phyloP scores from a whole-genome alignment of 192 early-diverging fungal genomes.

The Backusella sp. region DNA sequence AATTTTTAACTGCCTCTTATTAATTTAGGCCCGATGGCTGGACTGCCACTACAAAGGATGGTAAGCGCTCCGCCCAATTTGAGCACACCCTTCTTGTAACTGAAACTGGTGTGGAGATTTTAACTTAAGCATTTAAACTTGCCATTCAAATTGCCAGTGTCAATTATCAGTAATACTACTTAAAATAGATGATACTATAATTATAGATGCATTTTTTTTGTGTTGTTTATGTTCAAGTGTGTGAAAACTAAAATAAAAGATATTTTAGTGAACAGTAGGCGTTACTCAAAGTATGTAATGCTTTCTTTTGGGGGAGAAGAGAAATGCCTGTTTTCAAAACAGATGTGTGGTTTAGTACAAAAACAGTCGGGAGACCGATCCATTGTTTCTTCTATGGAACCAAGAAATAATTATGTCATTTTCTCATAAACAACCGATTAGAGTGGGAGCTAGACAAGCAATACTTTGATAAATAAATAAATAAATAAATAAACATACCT shows the following conservation, averaged over 20 bases:
- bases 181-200: neutral
- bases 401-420: constrained; percentile 1
- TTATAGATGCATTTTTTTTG: neutral
- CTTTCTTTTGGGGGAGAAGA: neutral
- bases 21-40: constrained; percentile 67
- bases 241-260: neutral
- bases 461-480: neutral
- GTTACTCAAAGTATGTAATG: neutral
- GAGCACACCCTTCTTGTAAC: constrained; percentile 95
- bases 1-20: constrained; percentile 7
- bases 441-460: neutral
- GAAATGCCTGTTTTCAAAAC: neutral
- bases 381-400: neutral
- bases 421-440: neutral
- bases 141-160: neutral
- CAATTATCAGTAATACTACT: neutral
- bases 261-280: neutral
- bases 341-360: neutral
- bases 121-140: constrained; percentile 41
- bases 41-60: constrained; percentile 90
- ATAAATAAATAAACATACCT: neutral
- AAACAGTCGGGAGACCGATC: neutral
- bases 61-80: constrained; percentile 96
- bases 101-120: constrained; percentile 86
- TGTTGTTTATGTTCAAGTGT: neutral